Percentiles rank a stretch among this genome's conserved stretches.
These are phyloP conservation scores for Diplodia intermedia DNA, from an alignment of 2,329 filamentous ascomycete species.

Conservation along the genomic window DNA sequence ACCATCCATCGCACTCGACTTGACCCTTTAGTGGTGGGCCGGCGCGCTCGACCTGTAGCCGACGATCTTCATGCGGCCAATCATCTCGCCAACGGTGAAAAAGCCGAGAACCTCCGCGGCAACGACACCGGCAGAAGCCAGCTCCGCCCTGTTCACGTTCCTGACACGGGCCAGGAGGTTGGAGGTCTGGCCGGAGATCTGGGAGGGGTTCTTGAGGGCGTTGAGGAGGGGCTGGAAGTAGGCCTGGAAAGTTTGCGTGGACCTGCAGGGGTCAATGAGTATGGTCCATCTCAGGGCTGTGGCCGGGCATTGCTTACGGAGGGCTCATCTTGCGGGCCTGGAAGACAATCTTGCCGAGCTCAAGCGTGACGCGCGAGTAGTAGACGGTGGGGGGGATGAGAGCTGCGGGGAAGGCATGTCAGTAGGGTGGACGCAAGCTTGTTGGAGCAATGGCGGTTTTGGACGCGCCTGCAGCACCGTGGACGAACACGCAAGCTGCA, in stretches of 20 bases:
- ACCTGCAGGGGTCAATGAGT: slow-evolving; percentile 58
- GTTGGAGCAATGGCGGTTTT: not conserved
- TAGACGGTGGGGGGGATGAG: slow-evolving; percentile 86
- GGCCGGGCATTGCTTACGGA: slow-evolving; percentile 74
- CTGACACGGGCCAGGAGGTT: slow-evolving; percentile 65
- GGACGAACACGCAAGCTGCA: slow-evolving; percentile 13
- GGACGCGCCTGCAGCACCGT: slow-evolving; percentile 20
- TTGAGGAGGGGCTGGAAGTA: slow-evolving; percentile 81
- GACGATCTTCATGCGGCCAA: slow-evolving; percentile 92
- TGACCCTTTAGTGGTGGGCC: slow-evolving; percentile 42
- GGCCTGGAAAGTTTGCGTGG: slow-evolving; percentile 79
- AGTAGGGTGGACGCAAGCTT: slow-evolving; percentile 35
- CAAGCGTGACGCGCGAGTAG: slow-evolving; percentile 87
- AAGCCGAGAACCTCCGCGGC: slow-evolving; percentile 89
- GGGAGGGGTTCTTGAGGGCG: slow-evolving; percentile 71
- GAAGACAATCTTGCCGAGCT: slow-evolving; percentile 88
- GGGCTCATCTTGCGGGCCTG: slow-evolving; percentile 88
- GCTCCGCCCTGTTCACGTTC: slow-evolving; percentile 73
- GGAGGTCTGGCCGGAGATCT: slow-evolving; percentile 58
- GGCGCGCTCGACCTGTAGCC: slow-evolving; percentile 68
- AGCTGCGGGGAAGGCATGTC: slow-evolving; percentile 59
- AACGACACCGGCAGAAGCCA: slow-evolving; percentile 77
- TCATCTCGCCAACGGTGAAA: slow-evolving; percentile 97
- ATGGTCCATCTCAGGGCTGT: not conserved
- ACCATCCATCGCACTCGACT: slow-evolving; percentile 6